Evolutionary conservation across 345 rosid species (phyloP), one percentile per base, ranked within the genome.

Genomic region (Lagerstroemia speciosa): DNA sequence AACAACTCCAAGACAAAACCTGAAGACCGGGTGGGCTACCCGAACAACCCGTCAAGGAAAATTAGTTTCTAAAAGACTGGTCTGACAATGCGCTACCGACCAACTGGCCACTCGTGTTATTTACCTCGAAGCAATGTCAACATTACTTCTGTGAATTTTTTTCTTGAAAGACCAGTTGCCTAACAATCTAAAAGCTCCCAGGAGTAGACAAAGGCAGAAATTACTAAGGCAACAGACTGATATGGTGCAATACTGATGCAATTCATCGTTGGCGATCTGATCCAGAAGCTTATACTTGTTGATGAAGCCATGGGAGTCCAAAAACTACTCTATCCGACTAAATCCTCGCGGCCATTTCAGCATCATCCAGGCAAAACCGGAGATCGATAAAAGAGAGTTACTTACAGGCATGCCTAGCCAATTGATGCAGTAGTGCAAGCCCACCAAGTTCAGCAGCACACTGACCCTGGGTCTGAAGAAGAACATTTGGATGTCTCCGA

Each of bases 401-500:
- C n/a, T 77, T 79, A 87, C 93, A 71, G 77, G 90, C 41, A 84
- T 74, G 63, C 76, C 64, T 36, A 85, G 86, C 65, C 76, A 61
- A 52, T 26, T 67, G 58, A 85, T 75, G 82, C 86, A 85, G 82
- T 82, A 82, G 66, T 82, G 85, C 70, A 85, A 72, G 69, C 81
- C 89, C 64, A 83, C 74, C 79, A 87, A 78, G 79, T 85, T 81
- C 33, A 79, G 71, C 62, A 82, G 69, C 63, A 79, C 85, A 73
- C 65, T 75, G 64, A 78, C 62, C 20, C 73, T 74, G 0, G 84
- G 81, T 9, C 72, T 79, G 76, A 87, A 79, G 36, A 87, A 72
- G 36, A 81, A 73, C 79, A 87, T 74, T 43, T 79, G 78, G 8
- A 84, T 71, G 73, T 87, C 93, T 73, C 69, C 60, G 69, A 81